phyloP scores from a whole-genome alignment of 2,329 filamentous ascomycete genomes.

The Paracorniculantispora psalliotae region DNA sequence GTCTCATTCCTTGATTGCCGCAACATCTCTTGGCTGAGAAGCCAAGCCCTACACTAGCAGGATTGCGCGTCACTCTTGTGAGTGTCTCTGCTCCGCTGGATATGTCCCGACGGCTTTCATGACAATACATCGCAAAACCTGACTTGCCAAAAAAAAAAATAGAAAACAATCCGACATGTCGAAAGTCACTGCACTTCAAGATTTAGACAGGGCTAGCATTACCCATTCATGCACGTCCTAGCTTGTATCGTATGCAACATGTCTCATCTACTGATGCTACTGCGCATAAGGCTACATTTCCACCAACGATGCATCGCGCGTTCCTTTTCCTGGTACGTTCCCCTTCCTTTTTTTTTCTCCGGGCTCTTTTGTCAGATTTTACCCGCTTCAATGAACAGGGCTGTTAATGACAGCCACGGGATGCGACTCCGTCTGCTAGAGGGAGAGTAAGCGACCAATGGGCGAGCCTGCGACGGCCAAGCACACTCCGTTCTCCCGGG shows the following conservation, averaged over 20 bases:
- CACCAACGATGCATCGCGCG: neutral
- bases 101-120: neutral
- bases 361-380: neutral
- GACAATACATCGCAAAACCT: neutral
- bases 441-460: neutral
- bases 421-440: neutral
- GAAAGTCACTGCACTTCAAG: neutral
- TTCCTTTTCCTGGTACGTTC: neutral
- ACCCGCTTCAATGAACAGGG: neutral
- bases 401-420: neutral
- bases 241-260: neutral
- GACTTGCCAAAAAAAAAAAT: neutral
- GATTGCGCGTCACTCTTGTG: neutral
- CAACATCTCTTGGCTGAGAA: neutral
- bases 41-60: neutral
- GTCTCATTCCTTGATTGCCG: neutral
- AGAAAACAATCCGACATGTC: neutral
- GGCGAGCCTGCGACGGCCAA: neutral
- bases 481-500: neutral
- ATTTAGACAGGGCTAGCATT: neutral
- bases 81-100: neutral
- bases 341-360: neutral
- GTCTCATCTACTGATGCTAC: neutral
- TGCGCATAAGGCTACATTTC: neutral
- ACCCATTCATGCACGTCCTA: neutral